Evolutionary conservation across 1,284 basidiomycete species (phyloP), one percentile per base, ranked within the genome.

Genomic region (Sporisorium graminicola): DNA sequence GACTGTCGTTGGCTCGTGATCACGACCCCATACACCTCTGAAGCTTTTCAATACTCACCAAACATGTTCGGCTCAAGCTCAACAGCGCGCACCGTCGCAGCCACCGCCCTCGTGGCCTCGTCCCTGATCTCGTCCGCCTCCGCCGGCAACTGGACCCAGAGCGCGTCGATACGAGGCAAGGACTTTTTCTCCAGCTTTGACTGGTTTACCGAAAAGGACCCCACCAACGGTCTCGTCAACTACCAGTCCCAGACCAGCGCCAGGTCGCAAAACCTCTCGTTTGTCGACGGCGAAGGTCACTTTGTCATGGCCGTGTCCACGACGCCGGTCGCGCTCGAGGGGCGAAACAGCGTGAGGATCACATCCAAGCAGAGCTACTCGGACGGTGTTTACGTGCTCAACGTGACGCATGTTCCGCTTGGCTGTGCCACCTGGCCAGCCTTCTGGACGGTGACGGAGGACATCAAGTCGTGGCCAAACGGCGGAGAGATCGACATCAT

Each of bases 401-500:
- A 84, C 53, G 79, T 80, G 14, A 74, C 78, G 14, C 82, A 84
- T 53, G 66, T 80, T 18, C 83, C 83, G 1, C 53, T 67, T 2
- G 83, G 82, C 27, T 85, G 83, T 60, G 72, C 83, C 10, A 73
- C 71, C 40, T 85, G 84, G 84, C 84, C 84, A 13, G 83, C 83
- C 6, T 85, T 82, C 59, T 85, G 83, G 84, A 84, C 80, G 4
- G 79, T 82, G 29, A 84, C 83, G 4, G 43, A 70, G 18, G 52
- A 82, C 42, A 22, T 73, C 14, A 33, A 77, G 16, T 20, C 35
- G 2, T 85, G 82, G 79, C 84, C 84, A 3, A 37, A 47, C 9
- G 84, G 84, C 47, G 84, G 84, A 16, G 84, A 85, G 44, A 85
- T 85, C 33, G 84, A 85, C 46, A 82, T 85, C 35, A 44, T 83